These are phyloP conservation scores for Cladosporium sp. DNA, from an alignment of 2,329 filamentous ascomycete species.

Conservation along the genomic window DNA sequence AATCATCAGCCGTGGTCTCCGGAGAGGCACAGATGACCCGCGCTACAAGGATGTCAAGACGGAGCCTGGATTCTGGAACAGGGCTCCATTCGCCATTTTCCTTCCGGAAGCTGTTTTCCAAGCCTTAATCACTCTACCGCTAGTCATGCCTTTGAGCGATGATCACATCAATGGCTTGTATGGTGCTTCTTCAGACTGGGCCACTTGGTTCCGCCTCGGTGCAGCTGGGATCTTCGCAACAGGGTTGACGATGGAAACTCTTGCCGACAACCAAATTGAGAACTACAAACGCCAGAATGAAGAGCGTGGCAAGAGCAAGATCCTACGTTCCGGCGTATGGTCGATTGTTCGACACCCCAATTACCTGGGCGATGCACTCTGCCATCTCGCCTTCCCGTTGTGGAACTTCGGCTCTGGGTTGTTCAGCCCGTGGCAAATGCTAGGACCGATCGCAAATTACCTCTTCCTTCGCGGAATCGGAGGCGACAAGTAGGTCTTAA, in stretches of 20 bases:
- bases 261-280: conserved; percentile 61
- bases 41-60: conserved; percentile 57
- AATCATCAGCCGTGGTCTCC: conserved; percentile 52
- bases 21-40: conserved; percentile 58
- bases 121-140: conserved; percentile 59
- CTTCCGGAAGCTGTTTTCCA: conserved; percentile 61
- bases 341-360: conserved; percentile 64
- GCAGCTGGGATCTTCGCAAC: conserved; percentile 57
- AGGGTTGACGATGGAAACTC: conserved; percentile 58
- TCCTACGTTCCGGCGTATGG: conserved; percentile 62
- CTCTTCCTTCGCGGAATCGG: conserved; percentile 59
- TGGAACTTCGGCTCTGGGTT: conserved; percentile 58
- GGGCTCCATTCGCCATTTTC: conserved; percentile 55
- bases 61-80: conserved; percentile 60
- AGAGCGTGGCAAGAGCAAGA: conserved; percentile 30
- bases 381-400: conserved; percentile 62
- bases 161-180: conserved; percentile 23
- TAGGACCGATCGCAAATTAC: conserved; percentile 62
- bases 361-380: conserved; percentile 62
- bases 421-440: conserved; percentile 56
- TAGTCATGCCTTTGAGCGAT: conserved; percentile 55
- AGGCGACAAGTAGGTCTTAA: conserved; percentile 47
- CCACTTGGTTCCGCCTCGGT: conserved; percentile 39
- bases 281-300: conserved; percentile 50
- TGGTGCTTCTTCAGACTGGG: conserved; percentile 36